These are phyloP conservation scores for Epicoccum nigrum DNA, from an alignment of 2,329 filamentous ascomycete genomes.

Conservation along the genomic window DNA sequence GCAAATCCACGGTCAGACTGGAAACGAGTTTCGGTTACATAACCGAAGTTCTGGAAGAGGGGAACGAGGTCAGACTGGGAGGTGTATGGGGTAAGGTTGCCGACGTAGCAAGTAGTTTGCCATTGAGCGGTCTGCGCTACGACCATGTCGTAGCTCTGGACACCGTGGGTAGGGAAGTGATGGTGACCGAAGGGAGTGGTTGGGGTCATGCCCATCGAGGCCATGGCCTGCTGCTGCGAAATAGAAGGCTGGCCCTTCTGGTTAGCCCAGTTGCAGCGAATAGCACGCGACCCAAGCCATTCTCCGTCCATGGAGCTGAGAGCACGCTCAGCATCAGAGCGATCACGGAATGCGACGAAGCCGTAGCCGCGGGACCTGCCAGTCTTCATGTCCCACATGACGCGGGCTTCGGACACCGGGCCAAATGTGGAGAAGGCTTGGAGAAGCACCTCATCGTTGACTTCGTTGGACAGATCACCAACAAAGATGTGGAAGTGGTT, in stretches of 20 bases:
- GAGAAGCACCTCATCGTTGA: slow-evolving; percentile 92
- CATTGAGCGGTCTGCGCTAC: slow-evolving; percentile 92
- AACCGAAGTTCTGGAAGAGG: slow-evolving; percentile 98
- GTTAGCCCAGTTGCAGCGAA: slow-evolving; percentile 99
- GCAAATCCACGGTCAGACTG: slow-evolving; percentile 97
- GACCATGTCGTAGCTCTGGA: slow-evolving; percentile 98
- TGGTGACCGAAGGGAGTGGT: slow-evolving; percentile 96
- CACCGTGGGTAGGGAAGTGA: slow-evolving; percentile 94
- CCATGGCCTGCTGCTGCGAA: slow-evolving; percentile 96
- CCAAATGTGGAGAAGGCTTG: slow-evolving; percentile 97
- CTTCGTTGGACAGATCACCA: slow-evolving; percentile 95
- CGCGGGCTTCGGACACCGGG: slow-evolving; percentile 92
- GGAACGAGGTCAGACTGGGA: slow-evolving; percentile 97
- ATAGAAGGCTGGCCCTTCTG: slow-evolving; percentile 99
- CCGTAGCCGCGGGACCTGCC: slow-evolving; percentile 96
- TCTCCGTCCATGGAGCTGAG: slow-evolving; percentile 98
- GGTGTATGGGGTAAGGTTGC: slow-evolving; percentile 96
- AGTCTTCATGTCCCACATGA: slow-evolving; percentile 99
- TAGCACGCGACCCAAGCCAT: slow-evolving; percentile 96
- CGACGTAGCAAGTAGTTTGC: slow-evolving; percentile 99
- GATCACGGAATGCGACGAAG: slow-evolving; percentile 96
- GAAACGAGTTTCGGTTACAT: slow-evolving; percentile 95
- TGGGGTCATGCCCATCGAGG: slow-evolving; percentile 96
- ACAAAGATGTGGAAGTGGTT: slow-evolving; percentile 99
- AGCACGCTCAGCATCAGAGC: slow-evolving; percentile 91